phyloP scores from a whole-genome alignment of 495 filamentous ascomycete genomes.

The Podospora anserina region DNA sequence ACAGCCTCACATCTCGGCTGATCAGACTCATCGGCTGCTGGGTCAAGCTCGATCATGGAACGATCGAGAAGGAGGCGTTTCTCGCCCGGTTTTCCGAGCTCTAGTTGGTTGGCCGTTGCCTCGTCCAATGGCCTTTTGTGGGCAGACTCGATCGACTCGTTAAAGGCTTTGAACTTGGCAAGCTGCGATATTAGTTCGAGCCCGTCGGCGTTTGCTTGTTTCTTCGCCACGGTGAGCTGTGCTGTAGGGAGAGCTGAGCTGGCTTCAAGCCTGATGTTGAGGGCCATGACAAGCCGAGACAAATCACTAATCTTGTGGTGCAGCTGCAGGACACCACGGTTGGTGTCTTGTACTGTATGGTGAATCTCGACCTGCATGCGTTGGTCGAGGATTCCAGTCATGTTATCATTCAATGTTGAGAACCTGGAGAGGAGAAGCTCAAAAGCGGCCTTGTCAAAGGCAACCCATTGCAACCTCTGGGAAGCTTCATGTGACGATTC shows the following conservation, averaged over 20 bases:
- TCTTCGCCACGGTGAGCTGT: constrained; percentile 31
- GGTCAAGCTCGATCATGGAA: constrained; percentile 30
- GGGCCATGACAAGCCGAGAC: constrained; percentile 40
- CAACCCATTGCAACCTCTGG: constrained; percentile 38
- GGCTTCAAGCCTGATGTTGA: constrained; percentile 35
- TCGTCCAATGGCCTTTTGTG: constrained; percentile 30
- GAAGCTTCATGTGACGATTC: constrained; percentile 31
- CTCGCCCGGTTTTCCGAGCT: constrained; percentile 31
- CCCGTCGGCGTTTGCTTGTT: constrained; percentile 33
- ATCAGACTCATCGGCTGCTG: constrained; percentile 29
- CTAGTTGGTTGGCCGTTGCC: constrained; percentile 32
- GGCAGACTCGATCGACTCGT: constrained; percentile 40
- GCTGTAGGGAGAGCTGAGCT: constrained; percentile 18
- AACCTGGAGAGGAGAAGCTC: constrained; percentile 41
- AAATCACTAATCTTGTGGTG: constrained; percentile 43
- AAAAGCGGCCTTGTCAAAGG: constrained; percentile 44
- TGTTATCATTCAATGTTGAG: constrained; percentile 43
- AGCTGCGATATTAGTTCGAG: constrained; percentile 40
- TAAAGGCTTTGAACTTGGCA: constrained; percentile 50
- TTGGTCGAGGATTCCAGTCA: constrained; percentile 45
- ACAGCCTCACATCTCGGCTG: constrained; percentile 37
- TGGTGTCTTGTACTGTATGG: constrained; percentile 45
- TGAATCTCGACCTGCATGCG: constrained; percentile 45
- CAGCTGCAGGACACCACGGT: constrained; percentile 43
- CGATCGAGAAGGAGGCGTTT: constrained; percentile 35